phyloP scores from a whole-genome alignment of 805 yeast species.

The Lipomyces lipofer region DNA sequence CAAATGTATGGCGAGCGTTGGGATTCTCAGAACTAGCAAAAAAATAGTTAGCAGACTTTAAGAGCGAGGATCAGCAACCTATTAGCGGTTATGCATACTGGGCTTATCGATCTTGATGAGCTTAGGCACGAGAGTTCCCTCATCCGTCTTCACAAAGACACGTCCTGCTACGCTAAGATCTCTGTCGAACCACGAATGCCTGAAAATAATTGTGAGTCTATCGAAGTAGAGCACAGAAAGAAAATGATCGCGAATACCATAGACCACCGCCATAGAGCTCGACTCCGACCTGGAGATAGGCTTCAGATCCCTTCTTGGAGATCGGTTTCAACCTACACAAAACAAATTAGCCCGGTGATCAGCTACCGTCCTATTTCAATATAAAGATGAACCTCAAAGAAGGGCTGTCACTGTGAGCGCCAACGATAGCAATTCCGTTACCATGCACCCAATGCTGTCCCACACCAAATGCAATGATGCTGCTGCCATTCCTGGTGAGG shows the following conservation, averaged over 20 bases:
- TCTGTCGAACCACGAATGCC: slow-evolving; percentile 93
- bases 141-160: slow-evolving; percentile 61
- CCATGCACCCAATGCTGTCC: slow-evolving; percentile 75
- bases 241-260: slow-evolving; percentile 47
- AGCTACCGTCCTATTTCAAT: too few species aligned
- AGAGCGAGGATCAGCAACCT: neutral
- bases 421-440: slow-evolving; percentile 81
- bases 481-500: slow-evolving; percentile 87
- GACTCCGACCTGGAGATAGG: slow-evolving; percentile 86
- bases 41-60: neutral
- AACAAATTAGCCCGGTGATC: neutral
- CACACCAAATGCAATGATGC: slow-evolving; percentile 81
- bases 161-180: slow-evolving; percentile 91
- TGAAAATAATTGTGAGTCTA: neutral
- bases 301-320: slow-evolving; percentile 67
- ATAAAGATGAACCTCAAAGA: slow-evolving; percentile 52
- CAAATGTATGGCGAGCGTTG: slow-evolving; percentile 91
- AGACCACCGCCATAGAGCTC: slow-evolving; percentile 95
- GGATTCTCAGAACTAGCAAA: slow-evolving; percentile 66
- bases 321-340: slow-evolving; percentile 68
- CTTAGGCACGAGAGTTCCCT: slow-evolving; percentile 51
- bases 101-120: slow-evolving; percentile 82
- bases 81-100: slow-evolving; percentile 4
- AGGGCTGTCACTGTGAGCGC: slow-evolving; percentile 97
- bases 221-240: neutral